phyloP scores from a whole-genome alignment of 768 basidiomycete genomes.

The Tricholoma matsutake region DNA sequence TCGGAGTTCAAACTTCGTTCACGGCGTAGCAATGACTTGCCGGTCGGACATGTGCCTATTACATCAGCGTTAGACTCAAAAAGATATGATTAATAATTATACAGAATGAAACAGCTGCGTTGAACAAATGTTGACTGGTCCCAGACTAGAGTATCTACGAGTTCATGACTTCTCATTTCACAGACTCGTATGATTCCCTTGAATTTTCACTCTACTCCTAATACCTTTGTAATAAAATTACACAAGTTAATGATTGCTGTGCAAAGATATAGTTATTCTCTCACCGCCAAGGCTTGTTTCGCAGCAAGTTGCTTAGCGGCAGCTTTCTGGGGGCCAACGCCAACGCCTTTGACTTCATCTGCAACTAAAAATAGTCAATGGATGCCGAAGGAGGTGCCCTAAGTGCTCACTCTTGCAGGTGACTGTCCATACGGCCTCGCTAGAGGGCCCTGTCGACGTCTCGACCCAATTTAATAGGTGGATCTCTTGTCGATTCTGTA shows the following conservation, averaged over 20 bases:
- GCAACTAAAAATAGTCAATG: slow-evolving; percentile 34
- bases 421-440: slow-evolving; percentile 47
- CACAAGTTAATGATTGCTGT: neutral
- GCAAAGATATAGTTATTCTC: slow-evolving; percentile 1
- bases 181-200: neutral
- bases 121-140: neutral
- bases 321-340: slow-evolving; percentile 39
- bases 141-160: neutral
- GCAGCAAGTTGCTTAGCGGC: slow-evolving; percentile 50
- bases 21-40: neutral
- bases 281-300: slow-evolving; percentile 38
- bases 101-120: neutral
- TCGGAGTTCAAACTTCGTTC: neutral
- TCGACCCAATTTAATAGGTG: slow-evolving; percentile 42
- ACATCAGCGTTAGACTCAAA: neutral
- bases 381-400: neutral
- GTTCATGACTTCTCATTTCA: neutral
- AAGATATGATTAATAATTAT: neutral
- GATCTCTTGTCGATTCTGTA: slow-evolving; percentile 20
- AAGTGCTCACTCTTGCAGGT: slow-evolving; percentile 52
- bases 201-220: neutral
- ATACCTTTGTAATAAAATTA: neutral
- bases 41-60: neutral
- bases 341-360: slow-evolving; percentile 46
- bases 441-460: slow-evolving; percentile 35